These are phyloP conservation scores for Trichosanthes truncata DNA, from an alignment of 306 rosid species.

Conservation along the genomic window DNA sequence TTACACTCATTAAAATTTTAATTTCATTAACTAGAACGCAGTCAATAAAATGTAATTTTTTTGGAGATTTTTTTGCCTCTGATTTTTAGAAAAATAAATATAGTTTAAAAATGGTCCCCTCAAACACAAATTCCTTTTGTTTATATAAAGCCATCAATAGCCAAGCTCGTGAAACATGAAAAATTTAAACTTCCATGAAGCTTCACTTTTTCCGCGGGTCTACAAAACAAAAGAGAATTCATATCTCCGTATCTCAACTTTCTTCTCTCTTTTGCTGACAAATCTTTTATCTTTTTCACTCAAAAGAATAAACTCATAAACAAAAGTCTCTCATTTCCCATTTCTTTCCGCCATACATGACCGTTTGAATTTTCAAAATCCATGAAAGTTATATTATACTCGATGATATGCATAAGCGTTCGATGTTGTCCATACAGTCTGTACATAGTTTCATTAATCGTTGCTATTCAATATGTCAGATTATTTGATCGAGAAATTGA, in stretches of 20 bases:
- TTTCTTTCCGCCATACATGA: constrained; percentile 2
- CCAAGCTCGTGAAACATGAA: neutral
- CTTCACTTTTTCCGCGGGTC: neutral
- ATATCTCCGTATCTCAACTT: neutral
- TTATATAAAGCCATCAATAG: neutral
- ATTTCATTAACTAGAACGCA: too few relatives aligned
- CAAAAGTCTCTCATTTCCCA: neutral
- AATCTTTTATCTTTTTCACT: neutral
- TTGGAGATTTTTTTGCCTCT: too few relatives aligned
- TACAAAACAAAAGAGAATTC: neutral
- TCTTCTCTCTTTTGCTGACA: neutral
- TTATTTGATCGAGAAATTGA: neutral
- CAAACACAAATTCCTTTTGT: neutral
- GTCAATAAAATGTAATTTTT: too few relatives aligned
- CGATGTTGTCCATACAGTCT: neutral
- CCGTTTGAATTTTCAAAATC: neutral
- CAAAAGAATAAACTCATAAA: neutral
- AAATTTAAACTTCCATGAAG: neutral
- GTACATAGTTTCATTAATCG: neutral
- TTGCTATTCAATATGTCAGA: neutral
- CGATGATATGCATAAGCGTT: neutral
- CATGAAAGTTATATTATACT: neutral
- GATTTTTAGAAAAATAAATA: too few relatives aligned
- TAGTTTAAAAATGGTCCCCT: neutral
- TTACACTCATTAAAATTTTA: too few relatives aligned